A percentile compares a stretch with the other conserved stretches of the same genome.
These are phyloP conservation scores for Pyrenula aspistea DNA, from an alignment of 495 filamentous ascomycete genomes.

Conservation along the genomic window DNA sequence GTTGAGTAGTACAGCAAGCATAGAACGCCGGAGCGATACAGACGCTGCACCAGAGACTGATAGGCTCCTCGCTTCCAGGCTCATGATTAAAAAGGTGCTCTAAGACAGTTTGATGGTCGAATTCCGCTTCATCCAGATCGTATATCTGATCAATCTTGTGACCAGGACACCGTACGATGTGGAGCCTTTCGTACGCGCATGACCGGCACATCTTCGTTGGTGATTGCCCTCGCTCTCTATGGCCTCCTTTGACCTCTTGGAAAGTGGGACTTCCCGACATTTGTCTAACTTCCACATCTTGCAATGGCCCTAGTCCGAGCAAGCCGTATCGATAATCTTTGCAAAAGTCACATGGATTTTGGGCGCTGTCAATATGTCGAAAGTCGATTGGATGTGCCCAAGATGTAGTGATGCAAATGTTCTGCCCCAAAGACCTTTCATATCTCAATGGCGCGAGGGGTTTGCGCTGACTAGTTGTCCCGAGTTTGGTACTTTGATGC, in stretches of 20 bases:
- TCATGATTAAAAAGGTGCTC: conserved; percentile 5
- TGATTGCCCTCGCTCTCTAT: conserved; percentile 8
- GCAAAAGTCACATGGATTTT: conserved; percentile 20
- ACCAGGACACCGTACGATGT: conserved; percentile 12
- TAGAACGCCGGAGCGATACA: conserved; percentile 18
- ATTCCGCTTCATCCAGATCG: conserved; percentile 2
- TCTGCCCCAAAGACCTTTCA: not conserved
- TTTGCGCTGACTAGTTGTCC: not conserved
- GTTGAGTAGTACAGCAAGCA: conserved; percentile 8
- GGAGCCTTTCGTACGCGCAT: conserved; percentile 17
- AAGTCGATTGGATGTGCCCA: conserved; percentile 23
- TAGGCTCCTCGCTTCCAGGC: conserved; percentile 3
- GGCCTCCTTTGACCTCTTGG: conserved; percentile 17
- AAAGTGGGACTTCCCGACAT: conserved; percentile 6
- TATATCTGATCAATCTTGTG: conserved; percentile 15
- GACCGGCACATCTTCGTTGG: conserved; percentile 17
- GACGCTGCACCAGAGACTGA: conserved; percentile 18
- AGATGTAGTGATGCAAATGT: conserved; percentile 11
- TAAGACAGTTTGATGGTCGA: conserved; percentile 5
- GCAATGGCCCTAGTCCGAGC: conserved; percentile 14
- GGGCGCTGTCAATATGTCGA: conserved; percentile 8
- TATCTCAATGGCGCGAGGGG: not conserved
- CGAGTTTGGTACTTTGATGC: not conserved
- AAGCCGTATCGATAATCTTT: conserved; percentile 14
- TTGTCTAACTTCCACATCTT: conserved; percentile 13